These are phyloP conservation scores for Trifolium subterraneum DNA, from an alignment of 306 rosid species.

Conservation along the genomic window DNA sequence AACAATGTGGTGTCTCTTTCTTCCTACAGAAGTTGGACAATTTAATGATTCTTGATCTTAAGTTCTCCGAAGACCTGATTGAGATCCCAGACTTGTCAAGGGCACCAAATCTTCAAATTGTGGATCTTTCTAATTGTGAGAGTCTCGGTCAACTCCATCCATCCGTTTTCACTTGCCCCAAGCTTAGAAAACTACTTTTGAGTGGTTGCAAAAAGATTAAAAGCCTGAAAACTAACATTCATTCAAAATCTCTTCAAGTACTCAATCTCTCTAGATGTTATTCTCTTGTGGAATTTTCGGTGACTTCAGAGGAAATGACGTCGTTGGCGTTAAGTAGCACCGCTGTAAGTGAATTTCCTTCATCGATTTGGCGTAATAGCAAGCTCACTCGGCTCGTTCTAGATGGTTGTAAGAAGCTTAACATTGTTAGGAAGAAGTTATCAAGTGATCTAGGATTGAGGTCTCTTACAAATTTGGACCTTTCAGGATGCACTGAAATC, in stretches of 20 bases:
- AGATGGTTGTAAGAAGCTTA: background rate
- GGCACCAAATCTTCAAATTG: background rate
- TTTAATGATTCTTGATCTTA: background rate
- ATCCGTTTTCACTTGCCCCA: background rate
- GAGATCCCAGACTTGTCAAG: constrained; percentile 1
- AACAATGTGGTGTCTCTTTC: background rate
- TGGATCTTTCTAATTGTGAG: rapidly evolving
- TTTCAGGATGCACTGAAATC: constrained; percentile 14
- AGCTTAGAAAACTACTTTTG: no score
- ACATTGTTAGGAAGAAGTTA: background rate
- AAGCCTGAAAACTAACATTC: background rate
- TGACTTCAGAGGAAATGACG: background rate
- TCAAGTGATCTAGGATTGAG: background rate
- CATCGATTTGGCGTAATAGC: constrained; percentile 3
- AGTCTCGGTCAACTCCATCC: background rate
- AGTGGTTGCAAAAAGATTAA: constrained; percentile 5
- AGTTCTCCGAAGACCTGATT: background rate
- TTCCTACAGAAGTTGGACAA: constrained; percentile 12
- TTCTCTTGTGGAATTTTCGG: background rate
- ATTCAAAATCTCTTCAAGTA: background rate
- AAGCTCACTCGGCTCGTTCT: rapidly evolving
- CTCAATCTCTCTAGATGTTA: background rate
- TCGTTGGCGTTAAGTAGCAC: background rate
- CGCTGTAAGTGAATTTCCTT: background rate
- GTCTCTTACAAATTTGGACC: background rate